A percentile compares a stretch with the other conserved stretches of the same genome.
Conservation (phyloP, 805 yeast genomes). For the Ogataea neopini region DNA sequence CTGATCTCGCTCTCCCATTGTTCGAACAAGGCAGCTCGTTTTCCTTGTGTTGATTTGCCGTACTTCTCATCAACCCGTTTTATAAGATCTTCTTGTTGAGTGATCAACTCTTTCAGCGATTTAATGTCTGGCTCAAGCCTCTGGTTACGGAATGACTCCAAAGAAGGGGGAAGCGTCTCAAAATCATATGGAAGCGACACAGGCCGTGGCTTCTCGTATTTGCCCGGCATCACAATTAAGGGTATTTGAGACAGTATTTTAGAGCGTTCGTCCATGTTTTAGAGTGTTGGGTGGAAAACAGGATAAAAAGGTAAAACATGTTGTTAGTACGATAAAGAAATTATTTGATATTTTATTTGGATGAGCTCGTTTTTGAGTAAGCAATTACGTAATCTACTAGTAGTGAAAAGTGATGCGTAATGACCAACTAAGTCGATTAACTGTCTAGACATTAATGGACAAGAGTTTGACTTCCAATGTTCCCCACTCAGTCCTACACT, state of each 20-base stretch:
- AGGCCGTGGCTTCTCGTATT: conserved; percentile 24
- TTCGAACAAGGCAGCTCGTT: conserved; percentile 9
- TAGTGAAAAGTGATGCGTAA: no score
- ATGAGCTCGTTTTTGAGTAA: no score
- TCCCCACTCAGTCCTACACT: no score
- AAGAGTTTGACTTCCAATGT: no score
- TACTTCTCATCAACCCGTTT: conserved; percentile 5
- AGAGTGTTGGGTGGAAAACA: no score
- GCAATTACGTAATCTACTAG: no score
- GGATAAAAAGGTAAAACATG: no score
- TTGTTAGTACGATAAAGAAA: no score
- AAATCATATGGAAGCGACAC: conserved; percentile 31
- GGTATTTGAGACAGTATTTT: conserved; percentile 32
- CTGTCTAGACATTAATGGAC: no score
- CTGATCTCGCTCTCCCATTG: conserved; percentile 28
- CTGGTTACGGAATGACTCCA: conserved; percentile 10
- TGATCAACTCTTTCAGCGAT: conserved; percentile 10
- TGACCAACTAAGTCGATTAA: no score
- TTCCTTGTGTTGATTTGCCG: conserved; percentile 5
- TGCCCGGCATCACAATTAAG: conserved; percentile 29
- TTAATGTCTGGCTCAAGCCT: conserved; percentile 4
- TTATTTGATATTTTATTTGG: no score
- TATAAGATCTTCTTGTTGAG: conserved; percentile 6
- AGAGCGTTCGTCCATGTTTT: conserved; percentile 14
- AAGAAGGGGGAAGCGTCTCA: conserved; percentile 14